Evolutionary conservation across 169 alveolate genomes (phyloP).

Genomic region (Plasmodium vinckei): DNA sequence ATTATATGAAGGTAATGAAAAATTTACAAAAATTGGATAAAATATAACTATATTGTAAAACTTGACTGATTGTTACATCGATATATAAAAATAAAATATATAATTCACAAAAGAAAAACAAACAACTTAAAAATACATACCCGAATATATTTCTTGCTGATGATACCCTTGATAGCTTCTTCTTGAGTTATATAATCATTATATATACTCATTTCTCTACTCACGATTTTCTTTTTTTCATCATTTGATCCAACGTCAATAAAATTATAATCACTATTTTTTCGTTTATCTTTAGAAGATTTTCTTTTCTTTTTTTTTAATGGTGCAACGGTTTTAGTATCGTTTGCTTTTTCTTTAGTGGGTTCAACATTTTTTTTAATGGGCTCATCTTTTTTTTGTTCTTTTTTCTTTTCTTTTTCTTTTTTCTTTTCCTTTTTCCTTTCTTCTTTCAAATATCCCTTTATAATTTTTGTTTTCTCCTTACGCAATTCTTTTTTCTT

Average conservation of each 20-base stretch:
- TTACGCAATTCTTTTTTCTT: constrained; percentile 5
- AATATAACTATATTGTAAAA: neutral
- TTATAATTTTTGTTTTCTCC: constrained; percentile 3
- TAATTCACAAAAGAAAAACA: neutral
- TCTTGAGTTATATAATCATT: constrained; percentile 76
- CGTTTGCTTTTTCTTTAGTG: neutral
- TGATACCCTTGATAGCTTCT: constrained; percentile 62
- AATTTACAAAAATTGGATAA: neutral
- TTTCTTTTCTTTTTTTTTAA: neutral
- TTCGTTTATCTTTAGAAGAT: neutral
- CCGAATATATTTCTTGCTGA: constrained; percentile 57
- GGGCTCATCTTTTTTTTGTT: neutral
- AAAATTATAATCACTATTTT: constrained; percentile 50
- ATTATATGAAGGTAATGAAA: neutral
- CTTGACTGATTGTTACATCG: too few relatives aligned
- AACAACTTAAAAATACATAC: constrained; percentile 3
- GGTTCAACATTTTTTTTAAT: neutral
- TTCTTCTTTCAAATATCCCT: neutral
- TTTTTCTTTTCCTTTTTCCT: neutral
- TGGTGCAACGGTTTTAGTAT: neutral
- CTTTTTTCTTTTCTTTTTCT: neutral
- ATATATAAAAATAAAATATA: neutral
- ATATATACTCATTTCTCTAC: constrained; percentile 10
- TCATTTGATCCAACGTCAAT: constrained; percentile 28
- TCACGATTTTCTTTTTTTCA: neutral